Percentiles rank a stretch among this genome's conserved stretches.
Conservation (phyloP, 108 stramenopile genomes). For the Hondaea fermentalgiana region DNA sequence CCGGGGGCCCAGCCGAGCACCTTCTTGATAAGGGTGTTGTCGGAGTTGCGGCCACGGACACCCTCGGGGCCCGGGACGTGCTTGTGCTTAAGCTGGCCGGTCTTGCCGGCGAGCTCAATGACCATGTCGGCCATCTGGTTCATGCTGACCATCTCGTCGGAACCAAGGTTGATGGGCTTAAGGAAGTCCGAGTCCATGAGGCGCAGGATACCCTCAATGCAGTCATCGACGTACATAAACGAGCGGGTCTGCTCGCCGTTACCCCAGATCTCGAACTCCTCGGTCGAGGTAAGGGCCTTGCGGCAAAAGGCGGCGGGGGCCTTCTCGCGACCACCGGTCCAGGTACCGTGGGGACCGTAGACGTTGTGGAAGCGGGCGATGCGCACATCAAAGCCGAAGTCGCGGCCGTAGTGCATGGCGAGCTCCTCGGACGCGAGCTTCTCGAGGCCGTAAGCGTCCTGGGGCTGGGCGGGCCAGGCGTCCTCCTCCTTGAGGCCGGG, state of each 20-base stretch:
- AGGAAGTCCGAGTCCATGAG: constrained; percentile 86
- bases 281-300: constrained; percentile 80
- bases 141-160: constrained; percentile 94
- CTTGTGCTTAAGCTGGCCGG: constrained; percentile 73
- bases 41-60: constrained; percentile 94
- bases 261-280: constrained; percentile 82
- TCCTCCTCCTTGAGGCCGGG: constrained; percentile 84
- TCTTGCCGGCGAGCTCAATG: constrained; percentile 73
- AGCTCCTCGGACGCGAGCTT: constrained; percentile 98
- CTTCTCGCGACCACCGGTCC: constrained; percentile 98
- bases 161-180: constrained; percentile 86
- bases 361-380: constrained; percentile 88
- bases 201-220: constrained; percentile 87
- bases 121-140: constrained; percentile 87
- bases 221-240: constrained; percentile 97
- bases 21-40: constrained; percentile 84
- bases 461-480: constrained; percentile 99
- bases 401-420: constrained; percentile 90
- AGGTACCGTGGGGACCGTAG: constrained; percentile 92
- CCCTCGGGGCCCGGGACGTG: constrained; percentile 97
- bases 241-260: constrained; percentile 95
- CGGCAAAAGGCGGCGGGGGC: constrained; percentile 98
- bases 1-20: constrained; percentile 89
- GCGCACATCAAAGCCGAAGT: constrained; percentile 84
- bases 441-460: constrained; percentile 97